Base-by-base conservation (phyloP, 1,284 basidiomycete species). In the Apiotrichum mycotoxinovorans region DNA sequence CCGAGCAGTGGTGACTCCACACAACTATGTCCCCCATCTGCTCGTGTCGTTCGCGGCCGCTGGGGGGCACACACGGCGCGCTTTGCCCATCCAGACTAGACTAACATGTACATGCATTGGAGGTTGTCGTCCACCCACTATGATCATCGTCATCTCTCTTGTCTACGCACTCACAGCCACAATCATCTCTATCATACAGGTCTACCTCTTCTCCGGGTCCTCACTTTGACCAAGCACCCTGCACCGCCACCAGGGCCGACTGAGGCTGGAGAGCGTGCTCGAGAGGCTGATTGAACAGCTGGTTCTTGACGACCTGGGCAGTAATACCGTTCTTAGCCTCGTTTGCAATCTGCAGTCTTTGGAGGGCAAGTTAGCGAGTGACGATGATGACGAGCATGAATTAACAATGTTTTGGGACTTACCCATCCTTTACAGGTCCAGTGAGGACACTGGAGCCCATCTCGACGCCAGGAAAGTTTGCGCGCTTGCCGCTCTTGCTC, bases 301-400 rank as follows among this genome's bases (percentile, higher is more conserved):
- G 65, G 63, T 93, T 87, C 73, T 97, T 96, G 68, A 96, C 81
- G 4, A 92, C 85, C 73, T 94, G 91, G 0, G 90, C 81, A 58
- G 94, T 88, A 56, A 96, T 83, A 1, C 91, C 93, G 67, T 96
- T 92, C 67, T 94, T 89, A 0, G 88, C 89, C 71, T 97, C 92
- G 11, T 85, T 82, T 0, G 91, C 85, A 53, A 96, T 88, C 68
- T 89, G 91, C 34, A 83, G 85, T 67, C 91, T 94, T 66, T 33
- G 23, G 51, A 53, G 46, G 46, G 47, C n/a, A 52, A n/a, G n/a
- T n/a, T n/a, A n/a, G n/a, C n/a, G n/a, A n/a, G n/a, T n/a, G n/a
- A n/a, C n/a, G n/a, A n/a, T n/a, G n/a, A n/a, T n/a, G n/a, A n/a
- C n/a, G 11, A 8, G 25, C 41, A 42, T 11, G 25, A 11, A n/a